Conservation (phyloP, 1,139 yeast species). For the Zygotorulaspora mrakii region DNA sequence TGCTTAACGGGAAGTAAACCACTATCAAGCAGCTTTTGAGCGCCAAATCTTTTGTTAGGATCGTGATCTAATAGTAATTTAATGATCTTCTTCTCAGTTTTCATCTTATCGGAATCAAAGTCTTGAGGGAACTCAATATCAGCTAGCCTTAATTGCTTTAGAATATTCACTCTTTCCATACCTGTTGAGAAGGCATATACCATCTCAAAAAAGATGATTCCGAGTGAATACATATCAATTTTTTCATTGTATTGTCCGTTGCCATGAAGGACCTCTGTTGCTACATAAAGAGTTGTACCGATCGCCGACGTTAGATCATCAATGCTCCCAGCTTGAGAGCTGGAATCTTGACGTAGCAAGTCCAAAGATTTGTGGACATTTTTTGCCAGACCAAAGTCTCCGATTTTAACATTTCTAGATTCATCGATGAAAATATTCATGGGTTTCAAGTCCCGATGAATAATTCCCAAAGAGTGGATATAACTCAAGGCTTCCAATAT, state of each 20-base stretch:
- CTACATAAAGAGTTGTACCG: slow-evolving; percentile 91
- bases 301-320: slow-evolving; percentile 87
- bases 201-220: slow-evolving; percentile 95
- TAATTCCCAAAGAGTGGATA: slow-evolving; percentile 89
- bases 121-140: slow-evolving; percentile 63
- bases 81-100: slow-evolving; percentile 64
- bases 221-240: slow-evolving; percentile 93
- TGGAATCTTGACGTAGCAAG: slow-evolving; percentile 35
- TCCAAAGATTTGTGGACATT: slow-evolving; percentile 55
- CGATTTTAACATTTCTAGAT: slow-evolving; percentile 83
- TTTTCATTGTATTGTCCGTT: slow-evolving; percentile 79
- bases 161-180: slow-evolving; percentile 81
- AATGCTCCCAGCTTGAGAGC: slow-evolving; percentile 37
- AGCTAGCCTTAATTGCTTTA: slow-evolving; percentile 58
- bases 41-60: slow-evolving; percentile 75
- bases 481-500: slow-evolving; percentile 86
- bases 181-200: slow-evolving; percentile 76
- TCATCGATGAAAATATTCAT: slow-evolving; percentile 93
- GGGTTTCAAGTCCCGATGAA: slow-evolving; percentile 93
- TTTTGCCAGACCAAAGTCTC: slow-evolving; percentile 96
- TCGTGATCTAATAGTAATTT: slow-evolving; percentile 67
- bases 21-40: slow-evolving; percentile 66
- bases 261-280: slow-evolving; percentile 73
- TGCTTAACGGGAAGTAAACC: slow-evolving; percentile 85
- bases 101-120: slow-evolving; percentile 50